Percentiles rank a stretch among this genome's conserved stretches.
These are phyloP conservation scores for Termitomyces sp. DNA, from an alignment of 768 basidiomycete species.

Conservation along the genomic window DNA sequence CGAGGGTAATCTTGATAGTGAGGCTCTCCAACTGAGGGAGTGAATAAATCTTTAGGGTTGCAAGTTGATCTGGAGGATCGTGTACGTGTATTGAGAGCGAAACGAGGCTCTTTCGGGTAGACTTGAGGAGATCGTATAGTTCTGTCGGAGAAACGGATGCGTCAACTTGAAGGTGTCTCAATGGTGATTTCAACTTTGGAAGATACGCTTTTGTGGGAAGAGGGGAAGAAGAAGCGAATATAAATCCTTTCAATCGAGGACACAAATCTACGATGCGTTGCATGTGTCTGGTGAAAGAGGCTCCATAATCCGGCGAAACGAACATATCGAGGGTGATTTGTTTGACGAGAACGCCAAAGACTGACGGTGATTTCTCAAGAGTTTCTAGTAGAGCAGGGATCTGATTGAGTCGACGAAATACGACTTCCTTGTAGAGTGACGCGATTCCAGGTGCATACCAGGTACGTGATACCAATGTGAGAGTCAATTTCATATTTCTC, in stretches of 20 bases:
- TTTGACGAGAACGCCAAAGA: conserved; percentile 10
- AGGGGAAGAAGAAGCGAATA: neutral
- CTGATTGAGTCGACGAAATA: conserved; percentile 18
- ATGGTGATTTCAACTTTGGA: conserved; percentile 2
- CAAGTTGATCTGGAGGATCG: neutral
- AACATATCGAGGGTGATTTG: conserved; percentile 10
- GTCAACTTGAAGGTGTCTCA: conserved; percentile 3
- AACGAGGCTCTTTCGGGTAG: neutral
- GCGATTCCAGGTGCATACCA: conserved; percentile 20
- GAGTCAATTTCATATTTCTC: conserved; percentile 14
- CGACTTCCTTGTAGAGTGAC: conserved; percentile 21
- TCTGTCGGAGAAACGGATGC: neutral
- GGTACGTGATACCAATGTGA: conserved; percentile 19
- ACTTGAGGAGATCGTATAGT: conserved; percentile 1
- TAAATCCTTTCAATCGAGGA: conserved; percentile 2
- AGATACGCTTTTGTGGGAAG: conserved; percentile 3
- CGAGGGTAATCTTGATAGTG: neutral
- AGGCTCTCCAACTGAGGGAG: conserved; percentile 9
- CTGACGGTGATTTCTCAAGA: conserved; percentile 7
- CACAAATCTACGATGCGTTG: conserved; percentile 8
- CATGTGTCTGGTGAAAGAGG: conserved; percentile 7
- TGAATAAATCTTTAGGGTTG: neutral
- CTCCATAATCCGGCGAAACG: conserved; percentile 6
- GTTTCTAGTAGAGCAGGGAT: conserved; percentile 16
- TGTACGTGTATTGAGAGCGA: conserved; percentile 8